Evolutionary conservation across 768 basidiomycete genomes (phyloP), one percentile per base, ranked within the genome.

Genomic region (Pluteus cervinus): DNA sequence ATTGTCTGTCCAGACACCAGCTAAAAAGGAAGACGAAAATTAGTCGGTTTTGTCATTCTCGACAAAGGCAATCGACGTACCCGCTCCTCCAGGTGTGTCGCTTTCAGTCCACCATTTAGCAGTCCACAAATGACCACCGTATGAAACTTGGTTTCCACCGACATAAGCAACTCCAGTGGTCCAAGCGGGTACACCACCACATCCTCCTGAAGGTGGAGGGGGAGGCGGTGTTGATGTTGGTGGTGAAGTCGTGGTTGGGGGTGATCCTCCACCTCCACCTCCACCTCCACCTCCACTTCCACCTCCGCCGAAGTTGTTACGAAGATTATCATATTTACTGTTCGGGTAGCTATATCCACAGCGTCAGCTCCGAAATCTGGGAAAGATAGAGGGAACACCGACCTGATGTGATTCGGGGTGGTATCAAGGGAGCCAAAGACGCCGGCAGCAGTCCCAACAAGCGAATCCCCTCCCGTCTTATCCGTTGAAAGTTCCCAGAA

Each of bases 401-500:
- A 79, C 76, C 59, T 60, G 47, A 83, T 71, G 41, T 83, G 81
- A 50, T 85, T 83, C 57, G 68, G 57, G 0, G 80, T 82, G 47
- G 67, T 64, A 45, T 85, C 81, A 18, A 85, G 65, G 18, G 52
- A 39, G 2, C 79, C 76, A 17, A 80, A 61, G 11, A 66, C 61
- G 38, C 48, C 47, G 1, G 62, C 69, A 18, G 68, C 66, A 7
- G 69, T 70, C 14, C 60, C 57, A 7, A 86, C 74, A 15, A 86
- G 69, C 4, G 80, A 82, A n/a, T 64, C 61, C 1, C 69, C 41
- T 16, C 75, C 79, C 18, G 62, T 61, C 52, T 76, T 79, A 53
- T 83, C 81, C 3, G 69, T 74, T 10, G 75, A 81, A 5, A 81
- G 64, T 71, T 81, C 80, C 81, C 83, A 85, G 61, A 78, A 83